These are phyloP conservation scores for Aureobasidium sp. DNA, from an alignment of 2,329 filamentous ascomycete species.

Conservation along the genomic window DNA sequence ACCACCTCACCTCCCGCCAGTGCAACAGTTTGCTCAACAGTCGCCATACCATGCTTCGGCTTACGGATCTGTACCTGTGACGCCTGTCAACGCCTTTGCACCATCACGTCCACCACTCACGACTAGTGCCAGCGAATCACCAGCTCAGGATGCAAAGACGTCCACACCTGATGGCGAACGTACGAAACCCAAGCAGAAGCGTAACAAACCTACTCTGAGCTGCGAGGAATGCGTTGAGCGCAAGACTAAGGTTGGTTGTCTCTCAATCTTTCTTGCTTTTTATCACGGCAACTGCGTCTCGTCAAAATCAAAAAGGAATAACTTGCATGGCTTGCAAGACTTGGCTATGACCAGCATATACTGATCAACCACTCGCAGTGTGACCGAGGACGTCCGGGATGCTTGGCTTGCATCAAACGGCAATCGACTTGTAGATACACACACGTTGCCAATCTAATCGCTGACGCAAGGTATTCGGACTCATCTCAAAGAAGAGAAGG, in stretches of 20 bases:
- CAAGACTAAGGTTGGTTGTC: conserved; percentile 62
- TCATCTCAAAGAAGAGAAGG: background rate
- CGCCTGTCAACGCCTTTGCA: conserved; percentile 11
- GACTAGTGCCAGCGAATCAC: background rate
- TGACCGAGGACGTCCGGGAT: conserved; percentile 59
- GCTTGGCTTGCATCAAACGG: conserved; percentile 59
- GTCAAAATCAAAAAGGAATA: background rate
- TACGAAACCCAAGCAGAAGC: conserved; percentile 57
- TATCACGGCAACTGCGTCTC: background rate
- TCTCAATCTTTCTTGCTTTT: background rate
- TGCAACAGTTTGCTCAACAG: conserved; percentile 4
- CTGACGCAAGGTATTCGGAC: conserved; percentile 51
- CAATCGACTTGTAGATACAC: conserved; percentile 71
- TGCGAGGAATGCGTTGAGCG: conserved; percentile 75
- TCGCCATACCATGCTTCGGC: background rate
- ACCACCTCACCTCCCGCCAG: background rate
- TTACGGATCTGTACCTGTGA: conserved; percentile 8
- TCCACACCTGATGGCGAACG: conserved; percentile 9
- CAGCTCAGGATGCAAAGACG: background rate
- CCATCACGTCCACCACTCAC: background rate
- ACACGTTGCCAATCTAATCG: conserved; percentile 65
- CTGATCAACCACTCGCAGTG: conserved; percentile 45
- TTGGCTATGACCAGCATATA: conserved; percentile 6
- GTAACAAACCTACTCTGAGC: conserved; percentile 75
- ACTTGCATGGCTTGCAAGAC: background rate